Conservation (phyloP, 2,329 filamentous ascomycete genomes). For the Ophiostoma himal-ulmi region DNA sequence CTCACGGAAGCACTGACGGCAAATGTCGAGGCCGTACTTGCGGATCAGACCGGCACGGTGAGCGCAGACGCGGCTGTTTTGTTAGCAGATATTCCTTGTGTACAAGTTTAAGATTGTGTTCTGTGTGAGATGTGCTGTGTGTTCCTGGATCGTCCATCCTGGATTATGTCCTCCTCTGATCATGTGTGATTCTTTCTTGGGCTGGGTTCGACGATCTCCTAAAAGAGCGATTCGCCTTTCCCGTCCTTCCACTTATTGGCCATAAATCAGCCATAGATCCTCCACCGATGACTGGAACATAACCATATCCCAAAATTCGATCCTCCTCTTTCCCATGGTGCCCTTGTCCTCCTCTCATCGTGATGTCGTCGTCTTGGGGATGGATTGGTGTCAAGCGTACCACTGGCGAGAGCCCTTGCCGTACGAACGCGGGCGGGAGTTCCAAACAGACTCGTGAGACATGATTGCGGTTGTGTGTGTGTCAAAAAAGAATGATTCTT, state of each 20-base stretch:
- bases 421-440: constrained; percentile 94
- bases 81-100: constrained; percentile 19
- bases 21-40: constrained; percentile 96
- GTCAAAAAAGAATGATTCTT: constrained; percentile 15
- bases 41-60: constrained; percentile 99
- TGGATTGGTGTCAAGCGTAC: constrained; percentile 46
- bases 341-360: constrained; percentile 1
- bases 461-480: constrained; percentile 37
- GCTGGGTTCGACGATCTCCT: not conserved
- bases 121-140: not conserved
- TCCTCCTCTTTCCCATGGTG: constrained; percentile 1
- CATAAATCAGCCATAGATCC: not conserved
- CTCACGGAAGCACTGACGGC: constrained; percentile 74
- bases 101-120: not conserved
- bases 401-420: constrained; percentile 93
- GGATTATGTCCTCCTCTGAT: not conserved
- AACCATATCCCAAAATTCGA: not conserved
- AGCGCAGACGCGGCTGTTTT: constrained; percentile 62
- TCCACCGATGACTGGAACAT: not conserved
- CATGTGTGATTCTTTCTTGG: not conserved
- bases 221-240: not conserved
- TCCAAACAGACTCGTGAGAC: constrained; percentile 94
- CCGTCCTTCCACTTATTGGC: not conserved
- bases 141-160: not conserved
- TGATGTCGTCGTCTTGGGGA: constrained; percentile 2